Conservation (phyloP, 2,329 filamentous ascomycete species). For the Neophaeococcomyces aloes region DNA sequence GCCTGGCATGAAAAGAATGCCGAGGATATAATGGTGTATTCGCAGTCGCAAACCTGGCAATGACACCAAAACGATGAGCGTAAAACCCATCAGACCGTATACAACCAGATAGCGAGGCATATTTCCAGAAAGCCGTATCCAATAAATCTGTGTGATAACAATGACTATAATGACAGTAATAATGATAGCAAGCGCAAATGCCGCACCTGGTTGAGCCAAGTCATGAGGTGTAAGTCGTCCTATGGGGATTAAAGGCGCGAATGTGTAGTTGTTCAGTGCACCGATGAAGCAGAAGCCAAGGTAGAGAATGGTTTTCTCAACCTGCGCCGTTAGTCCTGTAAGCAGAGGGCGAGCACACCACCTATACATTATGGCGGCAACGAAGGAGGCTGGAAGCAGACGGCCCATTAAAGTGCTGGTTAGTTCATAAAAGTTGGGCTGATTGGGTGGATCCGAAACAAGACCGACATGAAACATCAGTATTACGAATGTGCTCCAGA, state of each 20-base stretch:
- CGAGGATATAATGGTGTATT: constrained; percentile 92
- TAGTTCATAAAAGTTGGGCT: constrained; percentile 56
- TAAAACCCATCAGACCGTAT: constrained; percentile 57
- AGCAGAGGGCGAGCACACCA: constrained; percentile 69
- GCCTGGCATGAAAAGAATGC: constrained; percentile 73
- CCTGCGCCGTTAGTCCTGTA: constrained; percentile 61
- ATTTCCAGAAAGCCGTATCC: constrained; percentile 73
- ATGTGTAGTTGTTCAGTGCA: constrained; percentile 86
- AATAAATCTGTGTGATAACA: constrained; percentile 66
- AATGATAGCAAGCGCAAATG: constrained; percentile 68
- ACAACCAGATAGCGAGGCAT: constrained; percentile 67
- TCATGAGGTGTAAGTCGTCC: constrained; percentile 85
- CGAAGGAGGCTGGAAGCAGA: constrained; percentile 77
- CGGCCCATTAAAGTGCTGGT: constrained; percentile 70
- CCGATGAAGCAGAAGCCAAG: constrained; percentile 85
- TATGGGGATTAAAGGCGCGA: constrained; percentile 78
- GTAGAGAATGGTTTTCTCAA: constrained; percentile 87
- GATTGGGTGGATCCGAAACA: constrained; percentile 72
- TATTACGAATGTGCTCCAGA: constrained; percentile 68
- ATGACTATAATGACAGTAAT: constrained; percentile 59
- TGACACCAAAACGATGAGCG: constrained; percentile 59
- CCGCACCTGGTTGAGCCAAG: constrained; percentile 81
- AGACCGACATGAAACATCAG: constrained; percentile 85
- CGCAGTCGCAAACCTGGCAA: constrained; percentile 71
- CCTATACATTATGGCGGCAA: constrained; percentile 76